Evolutionary conservation across 176 grass and related monocot species (phyloP).

Genomic region (Poa pratensis): DNA sequence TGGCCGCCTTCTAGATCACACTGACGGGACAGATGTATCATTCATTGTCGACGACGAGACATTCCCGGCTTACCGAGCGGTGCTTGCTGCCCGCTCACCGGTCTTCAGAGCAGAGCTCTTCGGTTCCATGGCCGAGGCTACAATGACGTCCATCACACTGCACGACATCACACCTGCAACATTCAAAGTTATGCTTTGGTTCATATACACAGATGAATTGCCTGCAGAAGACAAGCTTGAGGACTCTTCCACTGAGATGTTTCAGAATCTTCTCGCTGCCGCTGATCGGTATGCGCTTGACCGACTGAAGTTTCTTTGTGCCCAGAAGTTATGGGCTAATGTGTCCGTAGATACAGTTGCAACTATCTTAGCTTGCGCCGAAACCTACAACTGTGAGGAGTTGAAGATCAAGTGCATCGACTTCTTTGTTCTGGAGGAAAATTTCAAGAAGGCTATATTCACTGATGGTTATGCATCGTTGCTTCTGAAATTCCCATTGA

Average conservation of each 20-base stretch:
- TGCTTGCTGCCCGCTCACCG: conserved; percentile 39
- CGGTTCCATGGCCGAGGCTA: conserved; percentile 29
- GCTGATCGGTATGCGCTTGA: conserved; percentile 66
- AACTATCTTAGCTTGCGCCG: conserved; percentile 47
- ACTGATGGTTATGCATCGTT: neutral
- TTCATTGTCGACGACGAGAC: conserved; percentile 28
- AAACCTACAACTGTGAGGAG: conserved; percentile 44
- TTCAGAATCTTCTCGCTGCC: conserved; percentile 33
- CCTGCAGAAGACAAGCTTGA: neutral
- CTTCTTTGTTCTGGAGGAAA: conserved; percentile 41
- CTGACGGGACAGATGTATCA: conserved; percentile 9
- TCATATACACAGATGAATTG: conserved; percentile 55
- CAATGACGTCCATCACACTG: conserved; percentile 25
- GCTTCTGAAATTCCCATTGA: neutral
- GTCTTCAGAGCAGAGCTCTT: conserved; percentile 49
- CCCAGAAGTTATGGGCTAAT: conserved; percentile 40
- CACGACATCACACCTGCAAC: conserved; percentile 25
- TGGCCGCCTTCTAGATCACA: conserved; percentile 24
- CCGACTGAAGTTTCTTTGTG: conserved; percentile 56
- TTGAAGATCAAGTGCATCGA: conserved; percentile 58
- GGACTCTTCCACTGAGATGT: neutral
- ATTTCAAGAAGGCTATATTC: conserved; percentile 46
- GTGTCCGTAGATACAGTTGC: conserved; percentile 39
- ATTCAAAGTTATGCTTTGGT: conserved; percentile 56
- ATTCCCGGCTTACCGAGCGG: conserved; percentile 24